Evolutionary conservation across 78 protist genomes (phyloP).

Genomic region (Dictyostelium brefeldianum): DNA sequence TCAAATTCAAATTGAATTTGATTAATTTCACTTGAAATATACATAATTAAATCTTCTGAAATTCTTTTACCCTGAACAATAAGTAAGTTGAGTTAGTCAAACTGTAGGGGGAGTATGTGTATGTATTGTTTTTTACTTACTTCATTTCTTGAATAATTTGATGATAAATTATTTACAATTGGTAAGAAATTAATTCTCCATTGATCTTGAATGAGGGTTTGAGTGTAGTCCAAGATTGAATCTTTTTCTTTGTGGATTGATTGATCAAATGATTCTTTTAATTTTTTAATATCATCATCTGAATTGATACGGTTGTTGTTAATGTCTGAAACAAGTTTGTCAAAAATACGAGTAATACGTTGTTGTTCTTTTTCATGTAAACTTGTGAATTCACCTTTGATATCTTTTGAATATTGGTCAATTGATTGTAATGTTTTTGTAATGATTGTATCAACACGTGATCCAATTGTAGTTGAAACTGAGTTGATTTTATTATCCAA

Average conservation of each 20-base stretch:
- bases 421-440: constrained; percentile 30
- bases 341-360: constrained; percentile 23
- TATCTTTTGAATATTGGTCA: constrained; percentile 29
- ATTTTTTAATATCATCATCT: background rate
- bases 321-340: constrained; percentile 7
- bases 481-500: constrained; percentile 26
- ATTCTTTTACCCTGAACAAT: constrained; percentile 54
- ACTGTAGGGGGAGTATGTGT: too few species aligned
- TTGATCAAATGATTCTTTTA: constrained; percentile 9
- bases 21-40: constrained; percentile 48
- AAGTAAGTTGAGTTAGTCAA: too few species aligned
- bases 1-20: constrained; percentile 66
- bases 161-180: constrained; percentile 30
- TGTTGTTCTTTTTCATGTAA: constrained; percentile 26
- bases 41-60: constrained; percentile 35
- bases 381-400: background rate
- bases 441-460: constrained; percentile 37
- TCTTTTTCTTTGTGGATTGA: background rate
- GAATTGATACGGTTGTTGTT: background rate
- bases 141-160: constrained; percentile 40
- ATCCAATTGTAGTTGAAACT: background rate
- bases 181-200: constrained; percentile 39
- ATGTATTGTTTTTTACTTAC: too few species aligned
- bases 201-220: constrained; percentile 20
- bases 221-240: background rate